Base-by-base conservation (phyloP, 148 eudicot genomes). In the Persicaria maculosa region DNA sequence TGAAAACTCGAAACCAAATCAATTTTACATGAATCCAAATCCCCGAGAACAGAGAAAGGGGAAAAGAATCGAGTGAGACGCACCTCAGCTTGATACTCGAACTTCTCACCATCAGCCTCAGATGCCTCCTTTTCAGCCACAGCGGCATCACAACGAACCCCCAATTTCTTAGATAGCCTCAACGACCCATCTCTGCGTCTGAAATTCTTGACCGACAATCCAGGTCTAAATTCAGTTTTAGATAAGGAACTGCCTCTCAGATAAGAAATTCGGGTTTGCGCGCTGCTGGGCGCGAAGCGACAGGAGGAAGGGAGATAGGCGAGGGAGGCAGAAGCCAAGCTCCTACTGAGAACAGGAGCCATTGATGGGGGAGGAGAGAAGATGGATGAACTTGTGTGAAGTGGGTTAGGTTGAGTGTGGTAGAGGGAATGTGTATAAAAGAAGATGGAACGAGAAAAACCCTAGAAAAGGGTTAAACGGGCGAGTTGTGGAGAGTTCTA, bases 61-160 rank as follows among this genome's bases (percentile, higher is more conserved):
- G 44, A 71, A 47, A 31, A 76, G 73, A 5, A 11, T 16, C 25
- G 25, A 65, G 40, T 11, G 8, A 59, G 76, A 73, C 89, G 80
- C 82, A 95, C 98, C 97, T 95, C 97, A 77, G 96, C 98, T 82
- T 93, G 97, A 72, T 93, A 93, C 79, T 93, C 94, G 75, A 83
- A 84, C 52, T 80, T 87, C 81, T 95, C 97, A 50, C 87, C 97
- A 58, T 85, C 61, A 9, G 84, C 73, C 72, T 90, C 91, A 68
- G 92, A 47, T 16, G 82, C 87, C 78, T 90, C 97, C 75, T 86
- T 83, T 65, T 88, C 98, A 68, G 96, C 91, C 40, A 90, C 98
- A 74, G 96, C 84, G 52, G 91, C 90, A 47, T 90, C 96, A 71
- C 96, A 90, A 52, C 89, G 84, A 64, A 90, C 92, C 50, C 74